Evolutionary conservation across 352 stramenopile species (phyloP).

Genomic region (Pythium aquatile): DNA sequence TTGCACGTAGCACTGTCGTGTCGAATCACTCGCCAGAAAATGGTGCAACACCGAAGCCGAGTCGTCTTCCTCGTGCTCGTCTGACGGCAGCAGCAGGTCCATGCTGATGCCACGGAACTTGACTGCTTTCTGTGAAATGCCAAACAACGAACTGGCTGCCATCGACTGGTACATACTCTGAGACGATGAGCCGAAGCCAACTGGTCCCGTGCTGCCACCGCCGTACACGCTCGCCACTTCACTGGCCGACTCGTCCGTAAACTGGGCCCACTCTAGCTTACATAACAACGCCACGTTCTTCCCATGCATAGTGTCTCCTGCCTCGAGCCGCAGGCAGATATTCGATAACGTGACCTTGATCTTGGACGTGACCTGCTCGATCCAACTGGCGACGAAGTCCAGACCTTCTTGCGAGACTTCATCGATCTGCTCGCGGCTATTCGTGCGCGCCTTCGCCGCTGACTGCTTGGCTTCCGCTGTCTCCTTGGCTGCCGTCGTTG

Average conservation of each 20-base stretch:
- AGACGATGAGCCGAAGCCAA: slow-evolving; percentile 8
- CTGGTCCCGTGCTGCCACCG: slow-evolving; percentile 16
- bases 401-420: slow-evolving; percentile 87
- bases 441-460: slow-evolving; percentile 2
- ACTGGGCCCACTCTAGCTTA: slow-evolving; percentile 76
- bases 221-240: slow-evolving; percentile 77
- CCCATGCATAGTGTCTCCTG: slow-evolving; percentile 49
- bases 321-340: slow-evolving; percentile 78
- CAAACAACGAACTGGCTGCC: slow-evolving; percentile 75
- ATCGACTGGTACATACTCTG: slow-evolving; percentile 69
- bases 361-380: slow-evolving; percentile 88
- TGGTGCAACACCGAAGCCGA: slow-evolving; percentile 31
- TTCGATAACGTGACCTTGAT: slow-evolving; percentile 89
- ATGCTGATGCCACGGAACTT: slow-evolving; percentile 84
- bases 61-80: slow-evolving; percentile 44
- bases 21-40: slow-evolving; percentile 66
- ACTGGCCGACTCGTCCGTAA: slow-evolving; percentile 79
- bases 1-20: slow-evolving; percentile 76
- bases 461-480: background rate
- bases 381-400: slow-evolving; percentile 89
- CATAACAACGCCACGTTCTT: slow-evolving; percentile 71
- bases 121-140: slow-evolving; percentile 82
- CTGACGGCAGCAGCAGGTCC: slow-evolving; percentile 63
- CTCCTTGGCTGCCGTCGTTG: background rate
- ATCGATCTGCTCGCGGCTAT: slow-evolving; percentile 48